Evolutionary conservation across 1,284 basidiomycete genomes (phyloP), one percentile per base, ranked within the genome.

Genomic region (Cutaneotrichosporon dermatis): DNA sequence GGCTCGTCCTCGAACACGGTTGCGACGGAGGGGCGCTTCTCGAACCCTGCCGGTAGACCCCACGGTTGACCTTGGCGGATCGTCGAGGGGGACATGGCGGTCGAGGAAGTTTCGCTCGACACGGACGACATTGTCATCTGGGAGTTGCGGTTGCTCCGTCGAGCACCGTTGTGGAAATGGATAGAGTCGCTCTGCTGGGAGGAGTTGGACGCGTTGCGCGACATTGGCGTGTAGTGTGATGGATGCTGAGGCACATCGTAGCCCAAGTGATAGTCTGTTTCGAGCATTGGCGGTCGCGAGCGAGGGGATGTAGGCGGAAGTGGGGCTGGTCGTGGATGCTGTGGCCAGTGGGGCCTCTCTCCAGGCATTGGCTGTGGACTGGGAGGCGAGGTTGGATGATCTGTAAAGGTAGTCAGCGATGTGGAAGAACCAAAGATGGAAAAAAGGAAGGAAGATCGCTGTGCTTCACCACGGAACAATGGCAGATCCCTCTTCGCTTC

Each of bases 1-100:
- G 51, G 41, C 16, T 62, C 57, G 6, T 62, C 61, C 49, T 62
- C 61, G 34, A 59, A 51, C 4, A 62, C 61, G 1, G 61, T 62
- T 11, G 58, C 52, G 13, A 62, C 58, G 2, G 57, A 37, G 4
- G 58, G 52, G 4, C 61, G 52, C 33, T 59, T 48, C 33, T 55
- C 54, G n/a, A 55, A 46, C 35, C 34, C 34, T 3, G 46, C 4
- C 1, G 46, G 46, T 2, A 49, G 34, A 4, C 42, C 45, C 54
- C 54, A 55, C 9, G 40, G 51, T 33, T 53, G 51, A 4, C 40
- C 15, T 8, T 15, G 34, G 4, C 42, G 40, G 6, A 34, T 9
- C 11, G 41, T 33, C 5, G 42, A 43, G 34, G 40, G 51, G 7
- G 51, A 53, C 13, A 25, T 43, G 51, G 41, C 13, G 6, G 25